Percentiles rank a stretch among this genome's conserved stretches.
Conservation (phyloP, 2,329 filamentous ascomycete species). For the Aspergillus uvarum region DNA sequence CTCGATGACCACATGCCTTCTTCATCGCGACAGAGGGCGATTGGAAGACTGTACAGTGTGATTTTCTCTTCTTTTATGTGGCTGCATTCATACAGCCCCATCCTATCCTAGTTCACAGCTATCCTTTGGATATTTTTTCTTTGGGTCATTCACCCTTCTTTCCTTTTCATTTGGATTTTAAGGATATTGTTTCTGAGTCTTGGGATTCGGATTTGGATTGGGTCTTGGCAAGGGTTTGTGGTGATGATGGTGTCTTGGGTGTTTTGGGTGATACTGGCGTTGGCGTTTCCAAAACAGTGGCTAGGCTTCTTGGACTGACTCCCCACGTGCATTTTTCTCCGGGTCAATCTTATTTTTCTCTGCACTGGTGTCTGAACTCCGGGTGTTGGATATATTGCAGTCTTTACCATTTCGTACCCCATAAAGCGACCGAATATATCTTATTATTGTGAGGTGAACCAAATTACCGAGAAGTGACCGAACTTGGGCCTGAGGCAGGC, state of each 20-base stretch:
- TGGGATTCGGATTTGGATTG: neutral
- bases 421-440: neutral
- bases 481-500: neutral
- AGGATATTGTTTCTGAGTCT: neutral
- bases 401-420: neutral
- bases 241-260: neutral
- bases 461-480: neutral
- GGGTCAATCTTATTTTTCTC: neutral
- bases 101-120: neutral
- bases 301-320: neutral
- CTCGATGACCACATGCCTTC: neutral
- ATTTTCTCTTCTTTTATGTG: slow-evolving; percentile 4
- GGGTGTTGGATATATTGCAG: neutral
- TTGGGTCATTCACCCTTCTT: no score
- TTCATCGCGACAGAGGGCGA: neutral
- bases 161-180: neutral
- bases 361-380: neutral
- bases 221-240: neutral
- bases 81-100: slow-evolving; percentile 1
- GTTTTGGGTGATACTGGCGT: slow-evolving; percentile 1
- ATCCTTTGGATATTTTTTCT: neutral
- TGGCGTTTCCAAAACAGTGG: slow-evolving; percentile 8
- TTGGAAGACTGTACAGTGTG: slow-evolving; percentile 9
- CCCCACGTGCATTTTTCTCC: neutral
- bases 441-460: neutral